Percentiles rank a stretch among this genome's conserved stretches.
Conservation (phyloP, 148 eudicot genomes). For the Chenopodium quinoa region DNA sequence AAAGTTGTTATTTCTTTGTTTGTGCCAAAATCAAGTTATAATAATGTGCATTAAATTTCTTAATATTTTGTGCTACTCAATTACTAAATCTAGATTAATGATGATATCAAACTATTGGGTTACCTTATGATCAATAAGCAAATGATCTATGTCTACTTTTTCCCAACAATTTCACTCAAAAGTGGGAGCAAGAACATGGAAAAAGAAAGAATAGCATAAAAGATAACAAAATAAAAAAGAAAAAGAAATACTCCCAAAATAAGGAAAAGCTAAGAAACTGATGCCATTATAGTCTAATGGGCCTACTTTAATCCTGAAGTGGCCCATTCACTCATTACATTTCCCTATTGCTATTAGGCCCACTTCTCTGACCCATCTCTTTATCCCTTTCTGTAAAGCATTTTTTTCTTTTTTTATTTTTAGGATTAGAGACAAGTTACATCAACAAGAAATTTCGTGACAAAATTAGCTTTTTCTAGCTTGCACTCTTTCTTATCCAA, state of each 20-base stretch:
- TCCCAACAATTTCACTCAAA: slow-evolving; percentile 33
- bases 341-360: slow-evolving; percentile 21
- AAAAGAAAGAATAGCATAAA: slow-evolving; percentile 7
- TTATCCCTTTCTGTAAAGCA: slow-evolving; percentile 14
- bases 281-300: slow-evolving; percentile 17
- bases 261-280: slow-evolving; percentile 13
- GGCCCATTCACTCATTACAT: slow-evolving; percentile 27
- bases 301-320: slow-evolving; percentile 22
- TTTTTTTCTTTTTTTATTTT: background rate
- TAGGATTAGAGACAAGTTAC: background rate
- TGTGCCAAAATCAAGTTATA: background rate
- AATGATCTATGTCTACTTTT: slow-evolving; percentile 33
- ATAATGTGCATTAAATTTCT: too few species aligned
- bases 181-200: slow-evolving; percentile 25
- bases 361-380: slow-evolving; percentile 14
- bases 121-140: slow-evolving; percentile 21
- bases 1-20: background rate
- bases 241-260: slow-evolving; percentile 13
- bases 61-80: background rate
- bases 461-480: slow-evolving; percentile 3
- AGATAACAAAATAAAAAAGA: slow-evolving; percentile 6
- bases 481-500: background rate
- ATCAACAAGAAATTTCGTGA: slow-evolving; percentile 27
- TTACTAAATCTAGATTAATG: background rate
- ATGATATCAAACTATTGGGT: slow-evolving; percentile 12